Percentiles rank a stretch among this genome's conserved stretches.
phyloP scores from a whole-genome alignment of 805 yeast genomes.

The Candida montana region DNA sequence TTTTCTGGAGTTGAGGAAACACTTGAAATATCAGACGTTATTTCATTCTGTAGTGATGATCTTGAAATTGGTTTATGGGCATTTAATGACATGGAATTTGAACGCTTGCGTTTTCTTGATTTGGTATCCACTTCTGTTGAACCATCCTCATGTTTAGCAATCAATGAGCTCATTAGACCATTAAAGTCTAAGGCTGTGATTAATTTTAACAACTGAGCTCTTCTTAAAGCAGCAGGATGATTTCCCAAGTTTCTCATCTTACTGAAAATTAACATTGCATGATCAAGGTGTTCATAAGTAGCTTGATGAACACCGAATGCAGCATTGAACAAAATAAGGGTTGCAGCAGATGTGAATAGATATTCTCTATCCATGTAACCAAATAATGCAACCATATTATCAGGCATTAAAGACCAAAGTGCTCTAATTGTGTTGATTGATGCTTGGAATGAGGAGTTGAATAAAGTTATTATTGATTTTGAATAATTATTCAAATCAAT shows the following conservation, averaged over 20 bases:
- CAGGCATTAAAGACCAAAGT: constrained; percentile 68
- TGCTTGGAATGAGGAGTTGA: constrained; percentile 76
- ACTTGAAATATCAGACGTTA: background rate
- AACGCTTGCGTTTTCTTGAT: constrained; percentile 2
- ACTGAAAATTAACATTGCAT: constrained; percentile 63
- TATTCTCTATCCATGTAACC: constrained; percentile 88
- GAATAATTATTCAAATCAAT: constrained; percentile 67
- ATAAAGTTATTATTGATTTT: constrained; percentile 55
- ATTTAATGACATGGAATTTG: background rate
- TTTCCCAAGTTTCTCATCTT: constrained; percentile 74
- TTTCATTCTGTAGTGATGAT: constrained; percentile 1
- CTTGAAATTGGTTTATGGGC: background rate
- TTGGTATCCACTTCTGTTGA: background rate
- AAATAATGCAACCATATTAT: constrained; percentile 77
- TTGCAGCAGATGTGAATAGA: constrained; percentile 70
- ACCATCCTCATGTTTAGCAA: constrained; percentile 50
- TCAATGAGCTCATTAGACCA: constrained; percentile 53
- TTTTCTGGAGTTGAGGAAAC: background rate
- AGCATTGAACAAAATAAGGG: constrained; percentile 66
- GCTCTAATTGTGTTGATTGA: constrained; percentile 71
- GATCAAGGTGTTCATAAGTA: constrained; percentile 65
- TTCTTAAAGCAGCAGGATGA: constrained; percentile 71
- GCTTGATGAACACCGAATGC: constrained; percentile 81
- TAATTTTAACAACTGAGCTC: constrained; percentile 64
- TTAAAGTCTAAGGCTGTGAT: constrained; percentile 64